Evolutionary conservation across 164 flowering plant species (phyloP).

Genomic region (Houttuynia cordata): DNA sequence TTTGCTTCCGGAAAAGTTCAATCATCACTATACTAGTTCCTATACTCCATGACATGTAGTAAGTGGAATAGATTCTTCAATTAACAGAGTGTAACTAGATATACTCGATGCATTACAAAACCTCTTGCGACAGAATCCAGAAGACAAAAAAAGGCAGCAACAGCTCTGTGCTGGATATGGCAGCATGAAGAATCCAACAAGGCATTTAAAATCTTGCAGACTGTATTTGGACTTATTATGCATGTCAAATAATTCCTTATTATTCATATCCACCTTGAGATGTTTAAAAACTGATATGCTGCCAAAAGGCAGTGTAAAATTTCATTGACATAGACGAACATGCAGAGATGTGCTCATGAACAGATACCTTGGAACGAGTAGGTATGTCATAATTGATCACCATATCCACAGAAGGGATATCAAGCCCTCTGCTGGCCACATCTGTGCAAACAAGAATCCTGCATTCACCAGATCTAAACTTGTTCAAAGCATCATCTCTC

Average conservation of each 20-base stretch:
- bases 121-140: neutral
- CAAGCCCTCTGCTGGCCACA: constrained; percentile 95
- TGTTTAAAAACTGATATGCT: neutral
- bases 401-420: constrained; percentile 89
- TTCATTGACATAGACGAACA: neutral
- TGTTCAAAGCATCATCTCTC: constrained; percentile 77
- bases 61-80: too few relatives aligned
- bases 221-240: neutral
- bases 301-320: neutral
- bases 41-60: too few relatives aligned
- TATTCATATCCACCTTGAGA: neutral
- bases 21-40: too few relatives aligned
- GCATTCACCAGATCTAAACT: constrained; percentile 87
- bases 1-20: too few relatives aligned
- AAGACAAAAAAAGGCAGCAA: neutral
- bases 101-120: neutral
- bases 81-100: neutral
- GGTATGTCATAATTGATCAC: constrained; percentile 94
- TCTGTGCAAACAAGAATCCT: constrained; percentile 84
- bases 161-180: neutral
- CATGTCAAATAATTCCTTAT: neutral
- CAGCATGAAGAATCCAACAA: neutral
- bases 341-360: neutral
- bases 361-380: constrained; percentile 59
- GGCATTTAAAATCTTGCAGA: neutral